Conservation (phyloP, 306 rosid genomes). For the Trichosanthes cucumerina region DNA sequence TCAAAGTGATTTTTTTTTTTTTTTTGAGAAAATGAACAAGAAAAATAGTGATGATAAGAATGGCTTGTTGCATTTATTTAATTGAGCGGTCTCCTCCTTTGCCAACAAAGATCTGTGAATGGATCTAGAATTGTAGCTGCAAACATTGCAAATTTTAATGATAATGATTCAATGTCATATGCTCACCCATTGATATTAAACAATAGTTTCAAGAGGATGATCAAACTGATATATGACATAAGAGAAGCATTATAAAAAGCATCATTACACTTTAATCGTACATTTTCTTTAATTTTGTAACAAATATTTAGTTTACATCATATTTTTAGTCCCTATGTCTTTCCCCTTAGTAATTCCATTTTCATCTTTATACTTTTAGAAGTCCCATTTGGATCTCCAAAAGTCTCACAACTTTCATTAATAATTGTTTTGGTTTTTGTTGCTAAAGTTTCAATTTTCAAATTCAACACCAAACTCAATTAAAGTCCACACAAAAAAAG, state of each 20-base stretch:
- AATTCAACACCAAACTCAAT: neutral
- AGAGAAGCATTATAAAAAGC: neutral
- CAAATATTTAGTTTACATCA: neutral
- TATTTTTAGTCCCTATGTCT: neutral
- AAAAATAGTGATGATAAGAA: neutral
- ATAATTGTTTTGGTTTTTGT: neutral
- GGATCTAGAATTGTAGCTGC: neutral
- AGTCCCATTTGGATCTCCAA: no score
- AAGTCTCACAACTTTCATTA: no score
- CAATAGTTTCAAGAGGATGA: neutral
- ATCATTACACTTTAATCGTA: neutral
- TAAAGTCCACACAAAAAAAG: neutral
- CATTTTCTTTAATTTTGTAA: neutral
- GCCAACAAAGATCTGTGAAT: neutral
- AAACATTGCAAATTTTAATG: neutral
- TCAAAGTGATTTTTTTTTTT: no score
- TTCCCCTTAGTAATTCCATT: neutral
- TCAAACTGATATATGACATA: neutral
- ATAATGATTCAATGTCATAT: neutral
- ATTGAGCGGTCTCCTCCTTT: constrained; percentile 9
- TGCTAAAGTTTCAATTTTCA: neutral
- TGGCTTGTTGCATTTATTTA: neutral
- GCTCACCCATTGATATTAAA: neutral
- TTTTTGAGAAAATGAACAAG: neutral
- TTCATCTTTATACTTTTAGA: no score